Evolutionary conservation across 2,329 filamentous ascomycete genomes (phyloP), one percentile per base, ranked within the genome.

Genomic region (Sphaerulina populicola): DNA sequence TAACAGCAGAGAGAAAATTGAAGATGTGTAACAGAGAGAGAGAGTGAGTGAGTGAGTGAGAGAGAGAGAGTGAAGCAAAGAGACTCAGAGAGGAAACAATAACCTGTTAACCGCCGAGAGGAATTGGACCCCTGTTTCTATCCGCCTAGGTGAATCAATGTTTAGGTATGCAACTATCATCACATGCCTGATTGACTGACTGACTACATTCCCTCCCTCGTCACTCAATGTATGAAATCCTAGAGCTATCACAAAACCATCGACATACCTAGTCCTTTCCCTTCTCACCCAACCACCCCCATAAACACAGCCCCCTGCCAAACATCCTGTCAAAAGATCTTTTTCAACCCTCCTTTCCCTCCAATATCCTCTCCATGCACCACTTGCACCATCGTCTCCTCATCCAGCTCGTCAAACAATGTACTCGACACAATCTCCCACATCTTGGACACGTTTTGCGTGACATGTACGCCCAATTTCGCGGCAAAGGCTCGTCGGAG

Each of bases 351-450:
- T 8, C 50, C 47, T 15, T 51, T 51, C 21, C 51, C 51, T 0
- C 37, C 46, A 6, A 48, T 12, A 23, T 56, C 57, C 38, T 57
- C 53, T 1, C 57, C 57, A 1, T 30, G 30, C 0, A 59, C 55
- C 3, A 62, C 39, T 45, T 49, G 52, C 1, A 47, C 46, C 53
- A 63, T 52, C 52, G 58, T 58, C 14, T 29, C 57, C 37, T 63
- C 58, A 33, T 56, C 55, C 6, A 66, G 41, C 6, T 55, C 43
- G 39, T 66, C 63, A 36, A 64, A 64, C 11, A 35, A 44, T 18
- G 61, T 64, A 21, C 51, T 57, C 2, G 52, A 60, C 29, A 65
- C 33, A 6, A 65, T 47, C 30, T 65, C 63, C 64, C 64, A 67
- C 62, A 66, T 65, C 48, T 60, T 62, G 3, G 42, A 53, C 10